Percentiles rank a stretch among this genome's conserved stretches.
Evolutionary conservation across 2,329 filamentous ascomycete genomes (phyloP).

Genomic region (Pseudogymnoascus sp.): DNA sequence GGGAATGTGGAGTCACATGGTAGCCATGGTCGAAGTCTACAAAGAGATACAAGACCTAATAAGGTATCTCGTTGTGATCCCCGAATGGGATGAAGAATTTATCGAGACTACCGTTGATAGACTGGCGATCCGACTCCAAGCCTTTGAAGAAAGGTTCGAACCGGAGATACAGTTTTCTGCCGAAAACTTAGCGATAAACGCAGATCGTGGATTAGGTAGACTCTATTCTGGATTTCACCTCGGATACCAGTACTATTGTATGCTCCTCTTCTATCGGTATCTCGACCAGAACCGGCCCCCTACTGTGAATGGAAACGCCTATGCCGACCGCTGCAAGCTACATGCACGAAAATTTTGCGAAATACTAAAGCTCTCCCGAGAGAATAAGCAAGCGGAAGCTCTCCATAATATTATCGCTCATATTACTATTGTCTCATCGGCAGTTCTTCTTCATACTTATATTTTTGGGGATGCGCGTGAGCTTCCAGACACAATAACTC

Average conservation of each 20-base stretch:
- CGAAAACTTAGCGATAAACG: constrained; percentile 25
- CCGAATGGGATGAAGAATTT: constrained; percentile 27
- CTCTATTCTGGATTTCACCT: constrained; percentile 31
- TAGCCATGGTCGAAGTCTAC: constrained; percentile 29
- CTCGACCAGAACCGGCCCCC: constrained; percentile 27
- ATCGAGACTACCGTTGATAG: constrained; percentile 17
- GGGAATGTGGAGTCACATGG: constrained; percentile 31
- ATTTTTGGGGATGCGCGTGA: constrained; percentile 30
- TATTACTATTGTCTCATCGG: constrained; percentile 31
- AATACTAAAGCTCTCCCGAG: constrained; percentile 24
- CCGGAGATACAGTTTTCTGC: constrained; percentile 17
- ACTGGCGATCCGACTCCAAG: constrained; percentile 17
- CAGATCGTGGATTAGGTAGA: constrained; percentile 25
- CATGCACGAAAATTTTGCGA: constrained; percentile 29
- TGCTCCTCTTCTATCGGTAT: constrained; percentile 31
- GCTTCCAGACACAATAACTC: constrained; percentile 20
- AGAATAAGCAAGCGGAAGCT: constrained; percentile 22
- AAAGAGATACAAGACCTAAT: constrained; percentile 30
- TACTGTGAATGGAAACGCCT: constrained; percentile 26
- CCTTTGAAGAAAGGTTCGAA: constrained; percentile 24
- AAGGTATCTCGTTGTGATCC: constrained; percentile 23
- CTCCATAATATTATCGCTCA: constrained; percentile 32
- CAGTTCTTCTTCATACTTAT: constrained; percentile 30
- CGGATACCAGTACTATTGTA: constrained; percentile 31
- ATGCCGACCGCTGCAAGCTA: constrained; percentile 27